These are phyloP conservation scores for Cryptococcus sp. DNA, from an alignment of 1,284 basidiomycete genomes.

Conservation along the genomic window DNA sequence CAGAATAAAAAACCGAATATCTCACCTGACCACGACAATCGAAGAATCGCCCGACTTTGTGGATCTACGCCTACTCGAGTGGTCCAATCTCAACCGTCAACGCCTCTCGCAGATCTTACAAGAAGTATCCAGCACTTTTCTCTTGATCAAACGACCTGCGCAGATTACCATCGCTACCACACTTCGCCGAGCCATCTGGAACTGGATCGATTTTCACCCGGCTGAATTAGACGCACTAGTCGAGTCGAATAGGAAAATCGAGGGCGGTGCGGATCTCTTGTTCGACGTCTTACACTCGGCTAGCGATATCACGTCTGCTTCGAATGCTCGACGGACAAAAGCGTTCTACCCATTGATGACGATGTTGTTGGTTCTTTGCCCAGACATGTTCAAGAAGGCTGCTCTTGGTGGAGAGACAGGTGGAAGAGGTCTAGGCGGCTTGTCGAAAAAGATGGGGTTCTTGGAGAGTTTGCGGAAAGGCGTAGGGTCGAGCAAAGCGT, in stretches of 20 bases:
- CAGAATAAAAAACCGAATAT: slow-evolving; percentile 63
- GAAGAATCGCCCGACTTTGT: slow-evolving; percentile 53
- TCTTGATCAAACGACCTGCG: slow-evolving; percentile 72
- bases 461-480: slow-evolving; percentile 47
- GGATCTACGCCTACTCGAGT: slow-evolving; percentile 46
- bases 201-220: slow-evolving; percentile 81
- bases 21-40: slow-evolving; percentile 48
- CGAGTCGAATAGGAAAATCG: slow-evolving; percentile 57
- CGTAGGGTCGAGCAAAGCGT: slow-evolving; percentile 26
- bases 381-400: slow-evolving; percentile 59
- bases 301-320: slow-evolving; percentile 47
- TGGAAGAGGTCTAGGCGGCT: slow-evolving; percentile 20
- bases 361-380: slow-evolving; percentile 67
- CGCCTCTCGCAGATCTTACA: slow-evolving; percentile 41
- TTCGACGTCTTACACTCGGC: slow-evolving; percentile 68
- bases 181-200: slow-evolving; percentile 79
- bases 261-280: slow-evolving; percentile 73
- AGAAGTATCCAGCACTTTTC: slow-evolving; percentile 74
- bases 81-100: slow-evolving; percentile 45
- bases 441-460: slow-evolving; percentile 47
- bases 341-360: slow-evolving; percentile 76
- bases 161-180: slow-evolving; percentile 68
- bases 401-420: slow-evolving; percentile 40
- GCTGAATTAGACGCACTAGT: slow-evolving; percentile 72
- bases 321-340: slow-evolving; percentile 45